These are phyloP conservation scores for Pseudogymnoascus sp. DNA, from an alignment of 2,329 filamentous ascomycete genomes.

Conservation along the genomic window DNA sequence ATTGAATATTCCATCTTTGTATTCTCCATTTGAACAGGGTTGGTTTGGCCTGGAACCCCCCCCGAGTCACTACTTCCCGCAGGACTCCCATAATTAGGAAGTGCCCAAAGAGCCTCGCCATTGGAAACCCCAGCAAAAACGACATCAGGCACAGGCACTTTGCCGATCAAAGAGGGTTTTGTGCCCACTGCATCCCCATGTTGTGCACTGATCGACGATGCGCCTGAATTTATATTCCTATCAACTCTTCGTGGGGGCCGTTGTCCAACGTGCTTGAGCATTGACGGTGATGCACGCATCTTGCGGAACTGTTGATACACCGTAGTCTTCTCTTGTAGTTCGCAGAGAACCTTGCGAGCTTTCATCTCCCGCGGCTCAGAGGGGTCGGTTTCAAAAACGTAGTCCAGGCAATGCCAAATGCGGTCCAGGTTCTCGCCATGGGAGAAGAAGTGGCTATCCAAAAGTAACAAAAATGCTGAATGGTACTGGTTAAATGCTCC, in stretches of 20 bases:
- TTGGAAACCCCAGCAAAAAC: constrained; percentile 44
- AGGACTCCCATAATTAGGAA: constrained; percentile 37
- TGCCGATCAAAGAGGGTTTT: constrained; percentile 3
- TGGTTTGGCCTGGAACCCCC: constrained; percentile 26
- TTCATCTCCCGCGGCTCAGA: constrained; percentile 50
- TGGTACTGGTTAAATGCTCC: constrained; percentile 71
- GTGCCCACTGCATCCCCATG: background rate
- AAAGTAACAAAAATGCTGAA: constrained; percentile 60
- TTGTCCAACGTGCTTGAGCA: constrained; percentile 28
- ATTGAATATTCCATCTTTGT: constrained; percentile 32
- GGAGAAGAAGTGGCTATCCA: constrained; percentile 53
- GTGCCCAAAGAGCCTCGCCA: constrained; percentile 42
- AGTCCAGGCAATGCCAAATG: constrained; percentile 67
- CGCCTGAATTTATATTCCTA: constrained; percentile 1
- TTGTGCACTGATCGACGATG: background rate
- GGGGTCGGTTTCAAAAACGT: constrained; percentile 58
- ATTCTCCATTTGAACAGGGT: background rate
- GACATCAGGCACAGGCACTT: constrained; percentile 18
- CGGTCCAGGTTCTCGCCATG: constrained; percentile 51
- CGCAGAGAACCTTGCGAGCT: constrained; percentile 52
- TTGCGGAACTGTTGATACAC: constrained; percentile 55
- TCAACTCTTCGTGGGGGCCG: constrained; percentile 19
- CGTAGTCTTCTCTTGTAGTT: constrained; percentile 55
- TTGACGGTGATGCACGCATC: constrained; percentile 43
- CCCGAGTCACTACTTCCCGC: constrained; percentile 40